Base-by-base conservation (phyloP, 495 filamentous ascomycete species). In the Podospora bellae-mahoneyi region DNA sequence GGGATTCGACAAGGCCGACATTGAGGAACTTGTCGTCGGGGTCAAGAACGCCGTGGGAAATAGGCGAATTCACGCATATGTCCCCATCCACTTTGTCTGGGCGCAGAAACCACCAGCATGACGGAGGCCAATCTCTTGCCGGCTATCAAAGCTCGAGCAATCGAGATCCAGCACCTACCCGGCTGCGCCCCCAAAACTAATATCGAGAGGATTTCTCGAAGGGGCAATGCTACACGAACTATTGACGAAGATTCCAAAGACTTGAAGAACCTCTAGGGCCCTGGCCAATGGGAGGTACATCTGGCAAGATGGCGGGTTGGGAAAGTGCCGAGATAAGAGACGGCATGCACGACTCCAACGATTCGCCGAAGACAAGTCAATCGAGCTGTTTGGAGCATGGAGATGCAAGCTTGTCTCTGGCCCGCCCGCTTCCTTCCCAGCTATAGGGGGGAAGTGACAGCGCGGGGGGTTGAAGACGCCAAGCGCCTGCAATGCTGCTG, bases 51-150 rank as follows among this genome's bases (percentile, higher is more conserved):
- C 74, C 7, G 68, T 78, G 69, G 62, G 66, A 32, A 75, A 83
- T 62, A 67, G 62, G n/a, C 64, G 68, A 28, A 69, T 80, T 2
- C 82, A 84, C 69, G 78, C 76, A 23, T 78, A 79, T 66, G 65
- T 83, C 67, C 78, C 77, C n/a, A 69, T 82, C 9, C 73, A 82
- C 59, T 73, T 79, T 68, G 73, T 83, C 10, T 81, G 76, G 75
- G 82, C 74, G 18, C 82, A 84, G 66, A 83, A 83, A 60, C 79
- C 78, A 68, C 66, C 59, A 18, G 66, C 58, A 9, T 73, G 68
- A 75, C 6, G 30, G 7, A 4, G 30, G 6, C n/a, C 56, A 58
- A 58, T 5, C 10, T 32, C 20, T 60, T 60, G 15, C 59, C 20
- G 28, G 59, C 23, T 32, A 32, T 61, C 7, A 32, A 32, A 26